Conservation (phyloP, 2,329 filamentous ascomycete genomes). For the Botrytis deweyae region DNA sequence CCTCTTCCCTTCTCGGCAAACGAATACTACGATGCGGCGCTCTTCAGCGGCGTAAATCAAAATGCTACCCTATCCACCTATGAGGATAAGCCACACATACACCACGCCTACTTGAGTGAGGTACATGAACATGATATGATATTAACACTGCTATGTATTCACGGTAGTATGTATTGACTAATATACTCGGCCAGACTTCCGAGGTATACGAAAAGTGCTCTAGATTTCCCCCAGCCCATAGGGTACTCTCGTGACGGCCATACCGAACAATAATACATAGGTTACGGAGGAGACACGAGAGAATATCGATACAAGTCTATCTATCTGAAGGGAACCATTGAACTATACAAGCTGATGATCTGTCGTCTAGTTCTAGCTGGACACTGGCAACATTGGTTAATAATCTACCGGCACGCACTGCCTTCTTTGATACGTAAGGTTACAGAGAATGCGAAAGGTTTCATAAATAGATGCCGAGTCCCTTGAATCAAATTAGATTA, state of each 20-base stretch:
- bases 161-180: background rate
- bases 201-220: background rate
- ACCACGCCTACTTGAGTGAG: slow-evolving; percentile 4
- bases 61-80: slow-evolving; percentile 6
- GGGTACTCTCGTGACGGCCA: background rate
- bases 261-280: background rate
- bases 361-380: background rate
- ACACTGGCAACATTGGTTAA: background rate
- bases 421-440: background rate
- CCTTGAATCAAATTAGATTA: background rate
- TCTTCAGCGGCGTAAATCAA: slow-evolving; percentile 1
- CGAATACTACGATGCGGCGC: slow-evolving; percentile 7
- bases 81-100: slow-evolving; percentile 10
- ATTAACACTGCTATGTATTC: background rate
- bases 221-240: background rate
- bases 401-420: background rate
- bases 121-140: slow-evolving; percentile 4
- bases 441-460: background rate
- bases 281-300: background rate
- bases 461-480: background rate
- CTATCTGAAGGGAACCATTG: background rate
- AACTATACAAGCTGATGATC: background rate
- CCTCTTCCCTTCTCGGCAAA: background rate
- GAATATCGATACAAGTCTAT: background rate
- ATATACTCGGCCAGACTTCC: background rate